Evolutionary conservation across 768 basidiomycete species (phyloP).

Genomic region (Clitopilus hobsonii): DNA sequence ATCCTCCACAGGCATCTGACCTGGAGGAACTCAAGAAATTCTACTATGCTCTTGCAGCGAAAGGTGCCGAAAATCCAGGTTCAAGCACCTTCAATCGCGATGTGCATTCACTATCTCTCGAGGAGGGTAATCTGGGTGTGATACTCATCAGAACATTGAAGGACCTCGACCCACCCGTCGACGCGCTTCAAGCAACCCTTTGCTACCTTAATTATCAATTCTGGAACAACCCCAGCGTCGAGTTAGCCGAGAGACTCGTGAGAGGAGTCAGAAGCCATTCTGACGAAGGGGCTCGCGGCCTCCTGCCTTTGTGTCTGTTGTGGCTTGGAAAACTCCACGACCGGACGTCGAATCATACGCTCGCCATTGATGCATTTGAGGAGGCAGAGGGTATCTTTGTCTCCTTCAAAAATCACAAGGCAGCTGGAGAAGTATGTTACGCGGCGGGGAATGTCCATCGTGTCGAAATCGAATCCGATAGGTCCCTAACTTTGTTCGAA

Average conservation of each 20-base stretch:
- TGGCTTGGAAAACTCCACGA: not conserved
- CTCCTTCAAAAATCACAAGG: not conserved
- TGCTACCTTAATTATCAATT: not conserved
- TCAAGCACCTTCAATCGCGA: not conserved
- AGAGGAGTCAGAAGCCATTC: not conserved
- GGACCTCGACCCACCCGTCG: not conserved
- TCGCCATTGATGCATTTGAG: not conserved
- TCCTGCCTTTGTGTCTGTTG: not conserved
- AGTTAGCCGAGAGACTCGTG: not conserved
- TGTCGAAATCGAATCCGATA: not conserved
- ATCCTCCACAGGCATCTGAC: not conserved
- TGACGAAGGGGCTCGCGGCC: not conserved
- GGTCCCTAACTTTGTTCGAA: not conserved
- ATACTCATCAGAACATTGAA: not conserved
- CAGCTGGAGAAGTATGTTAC: not conserved
- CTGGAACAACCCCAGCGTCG: not conserved
- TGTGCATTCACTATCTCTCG: not conserved
- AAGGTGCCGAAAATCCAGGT: not conserved
- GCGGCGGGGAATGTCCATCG: not conserved
- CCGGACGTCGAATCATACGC: not conserved
- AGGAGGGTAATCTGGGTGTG: not conserved
- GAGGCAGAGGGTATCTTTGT: not conserved
- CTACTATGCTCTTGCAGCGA: not conserved
- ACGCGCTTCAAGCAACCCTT: not conserved
- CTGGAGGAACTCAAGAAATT: not conserved